Evolutionary conservation across 768 basidiomycete species (phyloP).

Genomic region (Serendipita indica): DNA sequence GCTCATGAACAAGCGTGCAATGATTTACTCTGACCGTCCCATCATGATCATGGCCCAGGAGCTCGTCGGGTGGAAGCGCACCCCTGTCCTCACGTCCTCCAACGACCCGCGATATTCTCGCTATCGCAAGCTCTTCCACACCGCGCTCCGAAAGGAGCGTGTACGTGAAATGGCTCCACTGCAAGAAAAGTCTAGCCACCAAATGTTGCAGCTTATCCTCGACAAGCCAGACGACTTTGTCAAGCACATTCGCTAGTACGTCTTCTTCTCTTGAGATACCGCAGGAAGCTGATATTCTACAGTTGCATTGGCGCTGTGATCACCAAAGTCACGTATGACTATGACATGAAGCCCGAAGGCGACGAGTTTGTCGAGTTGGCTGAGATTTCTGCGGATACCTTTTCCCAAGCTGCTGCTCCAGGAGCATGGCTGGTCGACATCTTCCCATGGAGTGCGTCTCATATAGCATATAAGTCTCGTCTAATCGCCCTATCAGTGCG

Average conservation of each 20-base stretch:
- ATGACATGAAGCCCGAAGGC: constrained; percentile 9
- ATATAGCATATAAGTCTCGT: not conserved
- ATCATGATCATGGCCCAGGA: constrained; percentile 38
- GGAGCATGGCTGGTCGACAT: constrained; percentile 15
- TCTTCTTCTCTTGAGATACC: not conserved
- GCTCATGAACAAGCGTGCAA: constrained; percentile 52
- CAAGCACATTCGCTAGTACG: constrained; percentile 8
- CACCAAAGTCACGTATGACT: constrained; percentile 11
- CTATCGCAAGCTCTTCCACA: constrained; percentile 5
- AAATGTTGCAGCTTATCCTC: constrained; percentile 1
- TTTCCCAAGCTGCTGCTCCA: constrained; percentile 8
- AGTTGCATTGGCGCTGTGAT: constrained; percentile 10
- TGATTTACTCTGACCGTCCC: constrained; percentile 64
- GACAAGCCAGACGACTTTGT: constrained; percentile 1
- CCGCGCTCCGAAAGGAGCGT: not conserved
- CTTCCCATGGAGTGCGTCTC: constrained; percentile 13
- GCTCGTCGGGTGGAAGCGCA: constrained; percentile 5
- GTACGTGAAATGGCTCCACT: not conserved
- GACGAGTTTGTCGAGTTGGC: constrained; percentile 11
- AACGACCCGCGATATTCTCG: not conserved
- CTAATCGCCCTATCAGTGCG: not conserved
- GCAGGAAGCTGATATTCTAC: not conserved
- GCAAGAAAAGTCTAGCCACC: not conserved
- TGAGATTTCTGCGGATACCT: constrained; percentile 9
- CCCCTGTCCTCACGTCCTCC: constrained; percentile 8